phyloP scores from a whole-genome alignment of 1,284 basidiomycete species.

The Sanghuangporus weigelae region DNA sequence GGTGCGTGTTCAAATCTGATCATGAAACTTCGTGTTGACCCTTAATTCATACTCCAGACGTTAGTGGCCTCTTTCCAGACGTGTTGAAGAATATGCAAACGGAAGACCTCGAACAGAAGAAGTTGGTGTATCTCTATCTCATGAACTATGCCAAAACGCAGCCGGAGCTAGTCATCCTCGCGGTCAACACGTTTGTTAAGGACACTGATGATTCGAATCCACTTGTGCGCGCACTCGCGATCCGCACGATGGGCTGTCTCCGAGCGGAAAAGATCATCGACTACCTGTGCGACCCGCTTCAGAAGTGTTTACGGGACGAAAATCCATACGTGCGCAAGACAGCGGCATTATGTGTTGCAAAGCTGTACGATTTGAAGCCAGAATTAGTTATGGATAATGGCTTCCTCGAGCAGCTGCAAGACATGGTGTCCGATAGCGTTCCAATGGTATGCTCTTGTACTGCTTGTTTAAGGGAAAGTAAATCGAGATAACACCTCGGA shows the following conservation, averaged over 20 bases:
- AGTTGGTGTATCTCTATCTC: slow-evolving; percentile 96
- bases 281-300: slow-evolving; percentile 91
- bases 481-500: neutral
- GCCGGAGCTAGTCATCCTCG: slow-evolving; percentile 95
- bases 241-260: slow-evolving; percentile 96
- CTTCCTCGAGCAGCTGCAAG: slow-evolving; percentile 84
- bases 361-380: slow-evolving; percentile 95
- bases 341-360: slow-evolving; percentile 92
- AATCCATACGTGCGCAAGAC: slow-evolving; percentile 98
- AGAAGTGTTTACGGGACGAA: slow-evolving; percentile 88
- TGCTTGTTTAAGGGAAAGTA: neutral
- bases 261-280: slow-evolving; percentile 99
- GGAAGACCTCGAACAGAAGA: slow-evolving; percentile 92
- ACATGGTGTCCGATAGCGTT: slow-evolving; percentile 93
- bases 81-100: slow-evolving; percentile 99
- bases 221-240: slow-evolving; percentile 92
- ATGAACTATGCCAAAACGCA: slow-evolving; percentile 99
- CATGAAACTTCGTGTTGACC: slow-evolving; percentile 12
- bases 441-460: slow-evolving; percentile 72
- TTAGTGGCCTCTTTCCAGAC: slow-evolving; percentile 94
- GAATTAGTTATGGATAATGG: slow-evolving; percentile 94
- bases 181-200: slow-evolving; percentile 98
- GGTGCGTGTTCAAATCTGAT: slow-evolving; percentile 37
- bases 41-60: slow-evolving; percentile 48
- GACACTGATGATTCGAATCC: slow-evolving; percentile 96